Base-by-base conservation (phyloP, 2,329 filamentous ascomycete species). In the Calonectria henricotiae region DNA sequence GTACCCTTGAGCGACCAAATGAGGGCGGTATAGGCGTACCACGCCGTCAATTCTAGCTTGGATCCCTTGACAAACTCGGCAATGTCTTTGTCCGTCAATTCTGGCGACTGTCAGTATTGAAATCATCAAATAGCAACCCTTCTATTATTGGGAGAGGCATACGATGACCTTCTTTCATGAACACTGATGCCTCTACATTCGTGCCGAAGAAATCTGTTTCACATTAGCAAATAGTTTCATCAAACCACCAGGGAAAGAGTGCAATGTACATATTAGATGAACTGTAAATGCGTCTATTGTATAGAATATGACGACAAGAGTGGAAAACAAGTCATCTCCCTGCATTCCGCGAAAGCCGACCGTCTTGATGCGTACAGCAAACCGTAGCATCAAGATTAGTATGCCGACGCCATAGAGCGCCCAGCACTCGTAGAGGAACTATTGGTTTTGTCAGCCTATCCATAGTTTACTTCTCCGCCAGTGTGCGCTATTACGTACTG, bases 21-120 rank as follows among this genome's bases (percentile, higher is more conserved):
- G 0, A 83, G 77, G 0, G 79, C 77, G 0, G 81, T 80, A 46
- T 84, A 84, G 7, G 77, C 77, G 32, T 83, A 85, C 83, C 83
- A 85, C 0, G 82, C 83, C 0, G 79, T 67, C 12, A 85, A 73
- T 58, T 85, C 75, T 6, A 83, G 73, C 23, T 82, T 83, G 0
- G 81, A 83, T 1, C 83, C 83, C n/a, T 74, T 65, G 0, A 65
- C 68, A 17, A 82, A 75, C 2, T 80, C 74, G 1, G 67, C 47
- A 4, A 82, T 74, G 7, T 84, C 79, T 0, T 65, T 51, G 0
- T 74, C 39, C 5, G 76, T 79, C 5, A 84, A 66, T 0, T 17
- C 74, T 77, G 27, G 25, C 1, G 0, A 3, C 4, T 1, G 13
- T 58, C 2, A 15, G 5, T 27, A 37, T 71, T 4, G 73, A 62